Evolutionary conservation across 768 basidiomycete genomes (phyloP).

Genomic region (Kwoniella dendrophila): DNA sequence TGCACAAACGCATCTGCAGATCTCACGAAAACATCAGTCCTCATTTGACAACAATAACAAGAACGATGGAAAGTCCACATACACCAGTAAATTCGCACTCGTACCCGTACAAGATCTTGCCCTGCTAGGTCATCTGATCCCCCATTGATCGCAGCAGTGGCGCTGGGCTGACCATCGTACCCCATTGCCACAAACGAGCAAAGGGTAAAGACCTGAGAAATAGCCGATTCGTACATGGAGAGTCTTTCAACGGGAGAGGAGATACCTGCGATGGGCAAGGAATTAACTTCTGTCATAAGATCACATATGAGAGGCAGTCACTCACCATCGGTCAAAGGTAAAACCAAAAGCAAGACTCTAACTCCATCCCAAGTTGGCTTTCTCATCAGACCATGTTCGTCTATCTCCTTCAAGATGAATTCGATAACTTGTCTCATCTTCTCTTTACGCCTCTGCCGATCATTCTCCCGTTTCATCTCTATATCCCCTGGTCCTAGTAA

Average conservation of each 20-base stretch:
- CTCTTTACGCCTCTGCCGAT: constrained; percentile 29
- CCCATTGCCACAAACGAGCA: constrained; percentile 64
- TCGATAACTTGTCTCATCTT: constrained; percentile 69
- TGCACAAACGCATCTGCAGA: constrained; percentile 68
- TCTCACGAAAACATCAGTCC: neutral
- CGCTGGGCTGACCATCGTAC: constrained; percentile 47
- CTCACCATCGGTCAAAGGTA: constrained; percentile 83
- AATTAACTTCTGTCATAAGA: neutral
- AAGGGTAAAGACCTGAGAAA: constrained; percentile 78
- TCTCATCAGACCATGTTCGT: constrained; percentile 74
- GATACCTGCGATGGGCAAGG: constrained; percentile 54
- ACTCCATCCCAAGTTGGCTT: constrained; percentile 86
- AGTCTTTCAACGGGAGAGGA: constrained; percentile 60
- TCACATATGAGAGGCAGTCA: constrained; percentile 16
- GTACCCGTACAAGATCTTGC: constrained; percentile 66
- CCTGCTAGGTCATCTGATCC: constrained; percentile 56
- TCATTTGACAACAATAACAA: neutral
- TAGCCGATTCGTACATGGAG: constrained; percentile 75
- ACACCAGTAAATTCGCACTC: constrained; percentile 84
- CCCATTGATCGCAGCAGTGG: constrained; percentile 57
- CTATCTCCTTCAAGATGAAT: constrained; percentile 77
- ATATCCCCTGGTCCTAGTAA: constrained; percentile 32
- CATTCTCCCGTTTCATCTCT: constrained; percentile 60
- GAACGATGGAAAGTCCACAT: constrained; percentile 16
- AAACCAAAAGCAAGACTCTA: constrained; percentile 71